Percentiles rank a stretch among this genome's conserved stretches.
These are phyloP conservation scores for Lodderomyces theae DNA, from an alignment of 1,139 yeast species.

Conservation along the genomic window DNA sequence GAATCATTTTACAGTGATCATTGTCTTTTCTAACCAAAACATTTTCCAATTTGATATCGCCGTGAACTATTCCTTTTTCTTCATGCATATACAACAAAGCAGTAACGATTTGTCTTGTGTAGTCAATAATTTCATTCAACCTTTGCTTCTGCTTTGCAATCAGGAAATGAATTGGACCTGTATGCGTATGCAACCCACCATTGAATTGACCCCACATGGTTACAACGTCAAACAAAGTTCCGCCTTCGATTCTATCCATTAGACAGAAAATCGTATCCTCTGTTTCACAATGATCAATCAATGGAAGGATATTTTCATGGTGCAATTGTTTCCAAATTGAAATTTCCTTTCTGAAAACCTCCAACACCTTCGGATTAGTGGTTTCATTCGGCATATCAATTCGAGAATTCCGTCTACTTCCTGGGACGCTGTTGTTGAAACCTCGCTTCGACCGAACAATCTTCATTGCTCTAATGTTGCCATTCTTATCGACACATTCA, in stretches of 20 bases:
- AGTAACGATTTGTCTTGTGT: slow-evolving; percentile 47
- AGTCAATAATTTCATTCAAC: slow-evolving; percentile 19
- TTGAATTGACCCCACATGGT: slow-evolving; percentile 58
- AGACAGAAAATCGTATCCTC: slow-evolving; percentile 67
- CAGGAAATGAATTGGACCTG: slow-evolving; percentile 34
- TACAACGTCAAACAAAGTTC: slow-evolving; percentile 78
- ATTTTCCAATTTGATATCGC: slow-evolving; percentile 86
- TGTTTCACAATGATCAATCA: slow-evolving; percentile 61
- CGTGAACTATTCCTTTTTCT: slow-evolving; percentile 70
- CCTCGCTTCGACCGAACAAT: slow-evolving; percentile 59
- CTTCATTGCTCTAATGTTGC: slow-evolving; percentile 66
- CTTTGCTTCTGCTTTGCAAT: slow-evolving; percentile 25
- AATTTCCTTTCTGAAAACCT: slow-evolving; percentile 68
- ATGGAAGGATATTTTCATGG: slow-evolving; percentile 54
- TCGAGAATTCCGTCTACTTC: slow-evolving; percentile 8
- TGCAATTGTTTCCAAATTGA: slow-evolving; percentile 65
- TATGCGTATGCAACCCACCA: slow-evolving; percentile 24
- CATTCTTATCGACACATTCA: slow-evolving; percentile 52
- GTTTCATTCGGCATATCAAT: slow-evolving; percentile 9
- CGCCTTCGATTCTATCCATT: slow-evolving; percentile 70
- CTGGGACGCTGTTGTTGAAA: neutral
- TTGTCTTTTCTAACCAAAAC: slow-evolving; percentile 53
- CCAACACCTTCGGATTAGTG: slow-evolving; percentile 29
- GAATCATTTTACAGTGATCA: slow-evolving; percentile 32
- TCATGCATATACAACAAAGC: slow-evolving; percentile 73